Percentiles rank a stretch among this genome's conserved stretches.
phyloP scores from a whole-genome alignment of 371 early-diverging fungal genomes.

The Mucor irregularis region DNA sequence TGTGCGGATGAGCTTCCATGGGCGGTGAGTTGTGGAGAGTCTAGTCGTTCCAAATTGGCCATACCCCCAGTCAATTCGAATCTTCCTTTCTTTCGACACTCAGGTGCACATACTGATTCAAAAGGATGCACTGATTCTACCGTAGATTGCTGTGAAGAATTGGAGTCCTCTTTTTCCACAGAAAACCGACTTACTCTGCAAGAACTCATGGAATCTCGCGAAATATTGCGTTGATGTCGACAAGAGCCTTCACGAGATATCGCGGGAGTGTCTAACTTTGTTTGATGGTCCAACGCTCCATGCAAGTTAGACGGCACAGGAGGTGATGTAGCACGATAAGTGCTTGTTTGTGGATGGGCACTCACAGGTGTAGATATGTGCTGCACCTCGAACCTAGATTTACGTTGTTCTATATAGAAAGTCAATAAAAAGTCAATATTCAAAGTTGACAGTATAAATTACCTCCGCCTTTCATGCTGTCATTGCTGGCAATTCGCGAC shows the following conservation, averaged over 20 bases:
- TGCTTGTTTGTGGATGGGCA: too few species aligned
- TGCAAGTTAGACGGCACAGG: too few species aligned
- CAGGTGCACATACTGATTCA: conserved; percentile 14
- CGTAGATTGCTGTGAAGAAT: background rate
- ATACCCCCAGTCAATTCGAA: conserved; percentile 30
- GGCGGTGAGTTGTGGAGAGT: conserved; percentile 5
- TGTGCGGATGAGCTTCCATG: background rate
- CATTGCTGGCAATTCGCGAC: conserved; percentile 7
- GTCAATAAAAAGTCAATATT: background rate
- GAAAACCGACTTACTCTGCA: conserved; percentile 29
- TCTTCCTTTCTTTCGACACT: conserved; percentile 30
- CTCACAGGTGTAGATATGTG: conserved; percentile 2
- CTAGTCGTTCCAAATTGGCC: background rate
- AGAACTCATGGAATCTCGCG: background rate
- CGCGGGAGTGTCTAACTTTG: background rate
- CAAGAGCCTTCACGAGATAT: background rate
- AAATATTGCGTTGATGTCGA: background rate
- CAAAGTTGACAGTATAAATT: background rate
- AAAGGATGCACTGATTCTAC: conserved; percentile 4
- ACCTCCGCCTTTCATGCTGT: conserved; percentile 4
- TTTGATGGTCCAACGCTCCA: too few species aligned
- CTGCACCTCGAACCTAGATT: conserved; percentile 28
- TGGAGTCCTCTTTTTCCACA: conserved; percentile 20
- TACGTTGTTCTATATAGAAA: conserved; percentile 7
- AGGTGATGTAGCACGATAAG: too few species aligned